Evolutionary conservation across 2,329 filamentous ascomycete genomes (phyloP), one percentile per base, ranked within the genome.

Genomic region (Diaporthe amygdali): DNA sequence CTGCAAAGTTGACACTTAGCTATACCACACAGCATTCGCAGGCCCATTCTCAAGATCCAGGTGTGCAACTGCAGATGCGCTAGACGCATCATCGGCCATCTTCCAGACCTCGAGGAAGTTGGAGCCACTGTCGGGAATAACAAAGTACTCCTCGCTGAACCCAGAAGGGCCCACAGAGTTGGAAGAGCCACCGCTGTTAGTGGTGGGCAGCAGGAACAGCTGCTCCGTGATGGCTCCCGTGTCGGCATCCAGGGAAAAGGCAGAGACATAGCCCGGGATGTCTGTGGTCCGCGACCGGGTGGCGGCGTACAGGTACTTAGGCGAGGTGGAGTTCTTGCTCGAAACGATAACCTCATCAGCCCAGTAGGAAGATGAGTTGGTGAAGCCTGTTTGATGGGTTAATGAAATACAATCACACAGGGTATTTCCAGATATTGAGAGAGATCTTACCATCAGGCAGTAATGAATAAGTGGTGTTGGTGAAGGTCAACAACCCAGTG

Each of bases 71-170:
- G 46, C 46, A 34, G 68, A 15, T 4, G 59, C 46, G 15, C 46
- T 59, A 6, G 34, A n/a, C 55, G 69, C 72, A 51, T 76, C 73
- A 3, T 71, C 74, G 2, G 71, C 70, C 37, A 79, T 74, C 72
- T 80, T 75, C 80, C 79, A 82, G 10, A 82, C 74, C 74, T 82
- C 76, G 8, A 82, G 68, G 59, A 80, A 80, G 25, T 79, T 78
- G 2, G 74, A 76, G n/a, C 75, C 78, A 68, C 78, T 80, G 51
- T 82, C 80, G 5, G 80, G 80, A 44, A 82, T 72, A 0, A 77
- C 79, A 10, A 79, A 78, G 59, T 79, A 76, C 8, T 76, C 72
- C 41, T 82, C 80, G 47, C 76, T 76, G 55, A 80, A 82, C 8
- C 71, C 73, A 30, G 78, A 77, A 3, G 81, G 76, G 1, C 77